Percentiles rank a stretch among this genome's conserved stretches.
phyloP scores from a whole-genome alignment of 371 early-diverging fungal genomes.

The Syncephalis fuscata region DNA sequence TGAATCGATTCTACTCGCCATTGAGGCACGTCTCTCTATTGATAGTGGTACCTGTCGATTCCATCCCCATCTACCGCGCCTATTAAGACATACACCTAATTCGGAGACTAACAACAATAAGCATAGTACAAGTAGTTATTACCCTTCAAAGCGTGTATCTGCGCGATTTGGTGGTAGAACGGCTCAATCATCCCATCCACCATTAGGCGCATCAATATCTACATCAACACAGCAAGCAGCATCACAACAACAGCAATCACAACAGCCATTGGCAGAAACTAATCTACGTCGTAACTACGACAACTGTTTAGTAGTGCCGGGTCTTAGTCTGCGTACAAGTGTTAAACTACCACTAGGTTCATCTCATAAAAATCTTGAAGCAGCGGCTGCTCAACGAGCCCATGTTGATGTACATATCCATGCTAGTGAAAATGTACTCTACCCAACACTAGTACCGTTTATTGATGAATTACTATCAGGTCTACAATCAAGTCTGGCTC shows the following conservation, averaged over 20 bases:
- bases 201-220: too few relatives aligned
- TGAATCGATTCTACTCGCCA: conserved; percentile 13
- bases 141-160: too few relatives aligned
- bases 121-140: too few relatives aligned
- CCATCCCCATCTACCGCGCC: conserved; percentile 11
- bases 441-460: conserved; percentile 57
- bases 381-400: conserved; percentile 23
- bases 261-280: too few relatives aligned
- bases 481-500: conserved; percentile 41
- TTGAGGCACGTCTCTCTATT: conserved; percentile 19
- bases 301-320: conserved; percentile 25
- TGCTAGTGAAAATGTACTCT: conserved; percentile 57
- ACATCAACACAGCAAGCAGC: too few relatives aligned
- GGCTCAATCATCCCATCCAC: too few relatives aligned
- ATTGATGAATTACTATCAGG: conserved; percentile 44
- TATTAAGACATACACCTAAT: conserved; percentile 11
- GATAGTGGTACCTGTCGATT: conserved; percentile 17
- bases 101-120: neutral
- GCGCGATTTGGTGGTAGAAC: too few relatives aligned
- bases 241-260: too few relatives aligned
- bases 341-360: conserved; percentile 48
- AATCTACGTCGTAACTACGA: too few relatives aligned
- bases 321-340: conserved; percentile 35
- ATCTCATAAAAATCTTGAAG: conserved; percentile 12
- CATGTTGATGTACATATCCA: conserved; percentile 55